Percentiles rank a stretch among this genome's conserved stretches.
phyloP scores from a whole-genome alignment of 2,329 filamentous ascomycete genomes.

The Fusarium decemcellulare region DNA sequence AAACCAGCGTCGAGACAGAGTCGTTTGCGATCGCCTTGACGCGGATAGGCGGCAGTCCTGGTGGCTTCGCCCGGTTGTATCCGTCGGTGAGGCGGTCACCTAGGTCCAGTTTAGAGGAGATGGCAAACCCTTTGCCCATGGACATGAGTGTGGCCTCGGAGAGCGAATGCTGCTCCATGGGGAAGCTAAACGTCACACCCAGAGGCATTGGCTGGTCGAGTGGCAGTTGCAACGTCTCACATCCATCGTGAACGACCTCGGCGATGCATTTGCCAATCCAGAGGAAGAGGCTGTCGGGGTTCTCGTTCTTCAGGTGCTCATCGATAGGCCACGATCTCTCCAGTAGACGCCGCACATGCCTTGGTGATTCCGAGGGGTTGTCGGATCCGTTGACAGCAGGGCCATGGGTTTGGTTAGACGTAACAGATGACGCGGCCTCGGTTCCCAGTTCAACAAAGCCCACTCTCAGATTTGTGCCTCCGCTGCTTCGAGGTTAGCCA shows the following conservation, averaged over 20 bases:
- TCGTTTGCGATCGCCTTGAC: constrained; percentile 87
- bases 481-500: constrained; percentile 64
- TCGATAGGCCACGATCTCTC: constrained; percentile 83
- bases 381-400: constrained; percentile 25
- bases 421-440: constrained; percentile 42
- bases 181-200: constrained; percentile 80
- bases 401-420: constrained; percentile 15
- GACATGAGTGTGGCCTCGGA: constrained; percentile 74
- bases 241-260: constrained; percentile 75
- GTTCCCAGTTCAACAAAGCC: constrained; percentile 75
- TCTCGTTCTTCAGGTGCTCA: constrained; percentile 80
- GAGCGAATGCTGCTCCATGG: constrained; percentile 75
- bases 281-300: constrained; percentile 81
- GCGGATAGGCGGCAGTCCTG: constrained; percentile 73
- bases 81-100: constrained; percentile 71
- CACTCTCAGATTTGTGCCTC: constrained; percentile 78
- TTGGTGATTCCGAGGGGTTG: constrained; percentile 34
- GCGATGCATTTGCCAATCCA: constrained; percentile 87
- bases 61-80: constrained; percentile 65
- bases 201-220: constrained; percentile 67
- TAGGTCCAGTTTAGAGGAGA: constrained; percentile 72
- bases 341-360: constrained; percentile 69
- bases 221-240: constrained; percentile 58
- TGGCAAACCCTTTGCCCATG: constrained; percentile 80
- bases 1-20: constrained; percentile 83